These are phyloP conservation scores for Fusarium nelsonii DNA, from an alignment of 2,329 filamentous ascomycete genomes.

Conservation along the genomic window DNA sequence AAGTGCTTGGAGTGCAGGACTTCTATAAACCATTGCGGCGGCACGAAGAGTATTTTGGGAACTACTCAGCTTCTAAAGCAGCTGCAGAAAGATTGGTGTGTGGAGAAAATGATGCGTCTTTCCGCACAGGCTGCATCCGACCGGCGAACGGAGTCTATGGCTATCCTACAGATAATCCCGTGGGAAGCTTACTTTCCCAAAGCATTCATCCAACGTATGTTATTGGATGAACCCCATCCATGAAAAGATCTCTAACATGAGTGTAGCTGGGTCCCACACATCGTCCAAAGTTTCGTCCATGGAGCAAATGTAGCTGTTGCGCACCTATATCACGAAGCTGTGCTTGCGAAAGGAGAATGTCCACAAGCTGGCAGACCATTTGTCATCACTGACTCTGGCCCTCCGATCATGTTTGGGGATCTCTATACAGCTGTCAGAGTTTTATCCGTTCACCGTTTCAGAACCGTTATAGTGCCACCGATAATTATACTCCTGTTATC, in stretches of 20 bases:
- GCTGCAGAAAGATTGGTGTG: conserved; percentile 2
- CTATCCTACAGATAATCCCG: conserved; percentile 1
- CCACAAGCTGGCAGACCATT: conserved; percentile 13
- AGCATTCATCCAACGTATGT: not conserved
- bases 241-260: not conserved
- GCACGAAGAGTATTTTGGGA: not conserved
- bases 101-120: not conserved
- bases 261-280: conserved; percentile 7
- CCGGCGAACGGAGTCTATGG: conserved; percentile 21
- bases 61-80: conserved; percentile 9
- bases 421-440: not conserved
- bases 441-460: conserved; percentile 10
- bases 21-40: not conserved
- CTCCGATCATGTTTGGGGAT: conserved; percentile 10
- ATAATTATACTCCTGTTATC: not conserved
- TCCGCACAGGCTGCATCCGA: conserved; percentile 21
- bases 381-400: conserved; percentile 3
- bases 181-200: not conserved
- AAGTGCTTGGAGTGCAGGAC: not conserved
- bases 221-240: rapidly evolving
- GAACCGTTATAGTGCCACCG: not conserved
- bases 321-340: conserved; percentile 18
- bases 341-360: not conserved
- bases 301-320: conserved; percentile 22
- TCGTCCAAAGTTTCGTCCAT: conserved; percentile 10